A percentile compares a stretch with the other conserved stretches of the same genome.
These are phyloP conservation scores for Strobilomyces confusus DNA, from an alignment of 768 basidiomycete species.

Conservation along the genomic window DNA sequence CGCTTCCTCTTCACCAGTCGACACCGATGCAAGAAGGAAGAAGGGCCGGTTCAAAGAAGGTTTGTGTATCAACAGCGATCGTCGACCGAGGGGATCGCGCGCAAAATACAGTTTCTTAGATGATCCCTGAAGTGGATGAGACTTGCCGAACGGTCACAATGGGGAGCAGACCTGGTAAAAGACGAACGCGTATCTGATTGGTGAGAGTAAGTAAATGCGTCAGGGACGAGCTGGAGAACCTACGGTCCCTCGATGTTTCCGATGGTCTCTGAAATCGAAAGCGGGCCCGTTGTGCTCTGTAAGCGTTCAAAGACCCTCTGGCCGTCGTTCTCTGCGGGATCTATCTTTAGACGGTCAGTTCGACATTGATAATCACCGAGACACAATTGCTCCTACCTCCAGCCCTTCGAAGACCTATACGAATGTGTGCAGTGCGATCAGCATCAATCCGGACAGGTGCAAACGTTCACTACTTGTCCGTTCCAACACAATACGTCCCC, in stretches of 20 bases:
- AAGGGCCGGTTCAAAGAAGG: slow-evolving; percentile 47
- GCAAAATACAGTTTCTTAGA: slow-evolving; percentile 60
- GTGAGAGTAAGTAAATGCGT: not conserved
- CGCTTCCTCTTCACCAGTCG: slow-evolving; percentile 42
- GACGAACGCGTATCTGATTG: slow-evolving; percentile 69
- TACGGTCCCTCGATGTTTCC: slow-evolving; percentile 78
- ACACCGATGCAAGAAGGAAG: slow-evolving; percentile 65
- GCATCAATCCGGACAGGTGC: not conserved
- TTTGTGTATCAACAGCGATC: slow-evolving; percentile 74
- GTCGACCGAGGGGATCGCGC: slow-evolving; percentile 80
- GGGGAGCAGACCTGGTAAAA: slow-evolving; percentile 63
- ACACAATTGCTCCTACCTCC: slow-evolving; percentile 45
- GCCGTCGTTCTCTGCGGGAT: slow-evolving; percentile 68
- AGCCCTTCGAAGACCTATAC: slow-evolving; percentile 72
- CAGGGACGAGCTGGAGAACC: slow-evolving; percentile 30
- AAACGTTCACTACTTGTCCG: slow-evolving; percentile 54
- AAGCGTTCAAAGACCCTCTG: slow-evolving; percentile 42
- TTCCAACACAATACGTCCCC: slow-evolving; percentile 79
- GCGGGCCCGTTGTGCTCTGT: slow-evolving; percentile 18
- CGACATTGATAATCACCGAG: not conserved
- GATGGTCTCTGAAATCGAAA: slow-evolving; percentile 49
- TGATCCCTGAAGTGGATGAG: slow-evolving; percentile 33
- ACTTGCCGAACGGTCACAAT: not conserved
- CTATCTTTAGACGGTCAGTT: slow-evolving; percentile 43
- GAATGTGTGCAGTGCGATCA: not conserved